Percentiles rank a stretch among this genome's conserved stretches.
These are phyloP conservation scores for Saccharomycopsis fibuligera DNA, from an alignment of 805 yeast genomes.

Conservation along the genomic window DNA sequence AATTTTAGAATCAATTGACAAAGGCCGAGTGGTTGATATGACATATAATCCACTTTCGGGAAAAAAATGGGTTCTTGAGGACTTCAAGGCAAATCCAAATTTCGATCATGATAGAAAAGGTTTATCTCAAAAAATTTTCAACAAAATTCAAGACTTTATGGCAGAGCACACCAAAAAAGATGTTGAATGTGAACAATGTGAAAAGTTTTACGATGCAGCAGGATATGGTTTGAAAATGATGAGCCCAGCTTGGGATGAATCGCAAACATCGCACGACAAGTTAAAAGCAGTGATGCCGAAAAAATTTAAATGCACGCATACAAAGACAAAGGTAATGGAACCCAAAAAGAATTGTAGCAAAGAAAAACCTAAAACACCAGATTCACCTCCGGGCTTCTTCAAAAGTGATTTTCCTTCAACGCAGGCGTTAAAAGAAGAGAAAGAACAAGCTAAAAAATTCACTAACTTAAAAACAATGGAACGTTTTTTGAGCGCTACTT, in stretches of 20 bases:
- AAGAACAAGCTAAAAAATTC: slow-evolving; percentile 4
- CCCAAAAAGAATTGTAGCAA: background rate
- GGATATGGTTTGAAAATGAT: slow-evolving; percentile 12
- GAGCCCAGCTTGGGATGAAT: slow-evolving; percentile 18
- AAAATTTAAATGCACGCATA: slow-evolving; percentile 2
- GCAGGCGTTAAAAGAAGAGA: slow-evolving; percentile 13
- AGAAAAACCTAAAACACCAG: background rate
- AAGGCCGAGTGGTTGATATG: slow-evolving; percentile 7
- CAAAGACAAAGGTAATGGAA: no score
- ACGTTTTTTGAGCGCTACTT: slow-evolving; percentile 11
- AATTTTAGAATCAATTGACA: background rate
- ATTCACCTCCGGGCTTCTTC: slow-evolving; percentile 20
- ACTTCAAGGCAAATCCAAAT: slow-evolving; percentile 9
- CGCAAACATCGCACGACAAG: slow-evolving; percentile 1
- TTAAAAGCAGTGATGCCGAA: background rate
- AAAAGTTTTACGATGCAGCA: slow-evolving; percentile 6
- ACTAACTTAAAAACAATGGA: slow-evolving; percentile 6
- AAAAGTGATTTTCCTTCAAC: slow-evolving; percentile 18
- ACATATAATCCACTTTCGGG: slow-evolving; percentile 19
- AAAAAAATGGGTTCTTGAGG: slow-evolving; percentile 18
- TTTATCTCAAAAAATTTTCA: background rate
- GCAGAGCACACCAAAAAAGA: background rate
- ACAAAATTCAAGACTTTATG: background rate
- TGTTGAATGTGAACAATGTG: slow-evolving; percentile 11
- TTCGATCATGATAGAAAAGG: background rate